Percentiles rank a stretch among this genome's conserved stretches.
Evolutionary conservation across 768 basidiomycete genomes (phyloP).

Genomic region (Leccinum fibrillosum): DNA sequence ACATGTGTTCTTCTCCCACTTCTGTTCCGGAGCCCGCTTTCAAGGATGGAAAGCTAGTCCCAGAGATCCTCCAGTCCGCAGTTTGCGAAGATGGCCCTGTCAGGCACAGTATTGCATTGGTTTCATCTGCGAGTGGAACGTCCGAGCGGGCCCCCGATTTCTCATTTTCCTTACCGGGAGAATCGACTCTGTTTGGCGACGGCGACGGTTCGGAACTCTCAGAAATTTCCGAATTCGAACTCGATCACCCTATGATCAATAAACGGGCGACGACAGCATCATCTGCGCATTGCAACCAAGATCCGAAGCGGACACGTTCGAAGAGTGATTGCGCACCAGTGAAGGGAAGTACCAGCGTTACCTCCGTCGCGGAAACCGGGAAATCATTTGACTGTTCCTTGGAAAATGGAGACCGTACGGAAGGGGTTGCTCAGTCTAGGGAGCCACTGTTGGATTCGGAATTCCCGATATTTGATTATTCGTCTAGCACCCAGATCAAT

Average conservation of each 20-base stretch:
- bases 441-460: neutral
- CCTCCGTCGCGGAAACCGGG: neutral
- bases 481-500: conserved; percentile 16
- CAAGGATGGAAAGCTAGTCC: neutral
- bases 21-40: neutral
- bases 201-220: conserved; percentile 26
- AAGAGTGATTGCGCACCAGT: conserved; percentile 1
- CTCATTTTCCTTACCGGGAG: neutral
- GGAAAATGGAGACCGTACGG: neutral
- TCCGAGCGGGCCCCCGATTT: neutral
- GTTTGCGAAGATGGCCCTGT: neutral
- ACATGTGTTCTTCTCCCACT: neutral
- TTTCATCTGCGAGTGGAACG: neutral
- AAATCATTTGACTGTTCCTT: neutral
- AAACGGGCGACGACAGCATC: neutral
- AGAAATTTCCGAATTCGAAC: conserved; percentile 33
- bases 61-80: neutral
- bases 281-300: neutral
- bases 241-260: neutral
- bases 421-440: neutral
- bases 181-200: conserved; percentile 15
- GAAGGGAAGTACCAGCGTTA: conserved; percentile 11
- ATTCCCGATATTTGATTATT: conserved; percentile 10
- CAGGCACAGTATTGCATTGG: neutral
- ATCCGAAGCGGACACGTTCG: neutral